Base-by-base conservation (phyloP, 2,329 filamentous ascomycete species). In the Xylariaceae sp. region DNA sequence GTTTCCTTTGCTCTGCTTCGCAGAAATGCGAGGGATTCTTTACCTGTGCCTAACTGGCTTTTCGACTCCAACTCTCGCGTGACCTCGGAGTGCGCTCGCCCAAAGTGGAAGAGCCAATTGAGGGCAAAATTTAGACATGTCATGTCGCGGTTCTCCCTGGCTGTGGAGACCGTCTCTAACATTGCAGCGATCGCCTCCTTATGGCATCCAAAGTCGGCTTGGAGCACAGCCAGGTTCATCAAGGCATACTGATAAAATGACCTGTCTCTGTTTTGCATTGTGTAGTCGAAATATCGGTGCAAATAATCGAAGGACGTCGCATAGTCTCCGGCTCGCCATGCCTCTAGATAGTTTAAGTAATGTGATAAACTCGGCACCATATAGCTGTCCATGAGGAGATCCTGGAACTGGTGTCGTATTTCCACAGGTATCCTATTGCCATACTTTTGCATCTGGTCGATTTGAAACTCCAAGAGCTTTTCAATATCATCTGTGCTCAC, bases 201-300 rank as follows among this genome's bases (percentile, higher is more conserved):
- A 68, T 91, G 86, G 67, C 89, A 96, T 44, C 92, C 92, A 74
- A 97, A 97, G 69, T 97, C 94, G 15, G 92, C 89, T 67, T 99
- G 92, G 4, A 97, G 80, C 32, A 96, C 89, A 3, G 92, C 92
- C 54, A 96, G 80, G 66, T 96, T 96, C 67, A 99, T 85, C 13
- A 97, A 75, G 0, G 94, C 94, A 67, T 96, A 96, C 67, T 97
- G 94, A 66, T 99, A 97, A 64, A 92, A 92, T 5, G 88, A 81
- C 21, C 88, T 85, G 64, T 95, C 88, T 56, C 85, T 78, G 61
- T 85, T 88, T 64, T 94, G 88, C 83, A 95, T 91, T 1, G 92
- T 94, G 70, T 96, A 96, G 70, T 99, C 94, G 65, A 96, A 99
- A 70, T 96, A 99, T 48, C 90, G 86, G 69, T 97, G 92, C 18